Evolutionary conservation across 345 rosid species (phyloP), one percentile per base, ranked within the genome.

Genomic region (Pistacia vera): DNA sequence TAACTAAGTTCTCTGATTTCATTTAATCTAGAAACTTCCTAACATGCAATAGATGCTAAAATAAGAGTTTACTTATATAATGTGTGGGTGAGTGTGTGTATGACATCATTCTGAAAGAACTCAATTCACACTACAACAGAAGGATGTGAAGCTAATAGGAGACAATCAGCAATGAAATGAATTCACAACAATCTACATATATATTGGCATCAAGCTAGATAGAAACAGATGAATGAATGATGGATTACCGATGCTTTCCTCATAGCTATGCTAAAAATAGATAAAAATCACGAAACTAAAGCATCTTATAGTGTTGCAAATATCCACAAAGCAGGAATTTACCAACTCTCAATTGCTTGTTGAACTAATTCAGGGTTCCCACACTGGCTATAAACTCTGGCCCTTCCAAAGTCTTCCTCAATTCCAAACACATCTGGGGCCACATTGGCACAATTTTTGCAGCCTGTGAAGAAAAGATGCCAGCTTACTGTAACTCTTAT

Each of bases 321-420:
- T 60, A 66, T 22, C 49, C 65, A 58, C 30, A 59, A 70, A 57
- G 72, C 58, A 70, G 71, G 51, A 49, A 66, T 73, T 35, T 81
- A 95, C 99, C 99, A 95, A 77, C 90, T 93, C 18, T 95, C 98
- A 84, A 95, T 88, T 20, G 99, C 99, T 80, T 92, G 95, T 70
- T 88, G 91, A 72, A 90, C 75, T 79, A 88, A 79, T 35, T 84
- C 86, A 8, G 85, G 80, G 10, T 86, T 83, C 54, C 98, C 98
- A 36, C 83, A 82, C 79, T 93, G 98, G 81, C 80, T 83, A 75
- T 93, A 83, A 0, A 81, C 99, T 88, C 98, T 84, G 64, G 98
- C 99, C 86, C 99, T 88, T 63, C 99, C 99, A 76, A 87, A 92
- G 57, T 95, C 98, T 52, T 95, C 99, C 87, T 95, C 99, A 55